phyloP scores from a whole-genome alignment of 805 yeast species.

The Novakomyces olei region DNA sequence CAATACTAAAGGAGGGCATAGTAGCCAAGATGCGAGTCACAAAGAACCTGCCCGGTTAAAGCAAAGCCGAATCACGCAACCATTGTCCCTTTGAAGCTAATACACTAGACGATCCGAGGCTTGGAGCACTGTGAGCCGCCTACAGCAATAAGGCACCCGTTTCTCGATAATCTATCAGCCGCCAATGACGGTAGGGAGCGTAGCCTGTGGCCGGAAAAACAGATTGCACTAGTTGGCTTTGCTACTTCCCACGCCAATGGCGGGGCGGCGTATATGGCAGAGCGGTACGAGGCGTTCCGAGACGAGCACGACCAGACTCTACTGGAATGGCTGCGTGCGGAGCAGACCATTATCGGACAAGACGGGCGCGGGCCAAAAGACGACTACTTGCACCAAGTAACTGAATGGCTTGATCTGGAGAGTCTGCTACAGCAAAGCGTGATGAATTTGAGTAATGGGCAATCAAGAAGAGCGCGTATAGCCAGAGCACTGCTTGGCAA shows the following conservation, averaged over 20 bases:
- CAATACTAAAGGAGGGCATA: neutral
- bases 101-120: neutral
- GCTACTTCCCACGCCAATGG: slow-evolving; percentile 1
- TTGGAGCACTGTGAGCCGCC: neutral
- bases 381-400: neutral
- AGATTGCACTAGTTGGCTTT: neutral
- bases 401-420: too few species aligned
- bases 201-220: neutral
- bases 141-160: neutral
- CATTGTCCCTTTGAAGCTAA: neutral
- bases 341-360: neutral
- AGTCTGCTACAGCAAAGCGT: neutral
- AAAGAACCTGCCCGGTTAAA: neutral
- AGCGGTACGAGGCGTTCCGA: slow-evolving; percentile 1
- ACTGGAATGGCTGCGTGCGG: neutral
- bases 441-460: slow-evolving; percentile 76
- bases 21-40: neutral
- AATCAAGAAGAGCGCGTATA: slow-evolving; percentile 69
- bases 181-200: neutral
- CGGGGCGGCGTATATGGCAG: slow-evolving; percentile 3
- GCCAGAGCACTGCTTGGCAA: slow-evolving; percentile 47
- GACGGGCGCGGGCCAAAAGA: neutral
- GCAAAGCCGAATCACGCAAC: neutral
- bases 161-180: neutral
- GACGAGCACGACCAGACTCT: slow-evolving; percentile 1